A percentile compares a stretch with the other conserved stretches of the same genome.
Conservation (phyloP, 2,329 filamentous ascomycete genomes). For the Zalaria sp. region DNA sequence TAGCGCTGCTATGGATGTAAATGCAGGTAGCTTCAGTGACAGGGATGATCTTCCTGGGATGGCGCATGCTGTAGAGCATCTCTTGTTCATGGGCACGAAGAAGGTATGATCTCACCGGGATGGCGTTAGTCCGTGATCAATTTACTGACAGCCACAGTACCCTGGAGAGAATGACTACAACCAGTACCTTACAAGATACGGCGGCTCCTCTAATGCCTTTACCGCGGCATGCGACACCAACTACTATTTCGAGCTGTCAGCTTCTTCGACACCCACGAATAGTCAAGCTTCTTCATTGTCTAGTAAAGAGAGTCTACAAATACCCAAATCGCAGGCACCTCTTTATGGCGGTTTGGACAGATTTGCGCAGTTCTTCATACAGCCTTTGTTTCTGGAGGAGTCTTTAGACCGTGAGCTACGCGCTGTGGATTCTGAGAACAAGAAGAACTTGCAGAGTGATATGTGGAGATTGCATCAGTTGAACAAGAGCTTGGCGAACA, state of each 20-base stretch:
- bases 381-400: conserved; percentile 70
- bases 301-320: conserved; percentile 21
- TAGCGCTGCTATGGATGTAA: conserved; percentile 86
- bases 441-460: conserved; percentile 91
- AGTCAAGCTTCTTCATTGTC: conserved; percentile 28
- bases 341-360: conserved; percentile 75
- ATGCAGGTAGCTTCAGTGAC: conserved; percentile 92
- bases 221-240: conserved; percentile 90
- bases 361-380: conserved; percentile 88
- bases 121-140: background rate
- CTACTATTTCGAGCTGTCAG: conserved; percentile 92
- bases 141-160: conserved; percentile 40
- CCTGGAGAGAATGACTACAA: conserved; percentile 93
- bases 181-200: conserved; percentile 79
- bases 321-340: conserved; percentile 35
- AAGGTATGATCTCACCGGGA: conserved; percentile 44
- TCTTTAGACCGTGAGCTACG: conserved; percentile 76
- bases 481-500: conserved; percentile 76
- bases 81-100: conserved; percentile 96
- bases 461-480: conserved; percentile 78
- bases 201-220: conserved; percentile 88
- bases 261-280: conserved; percentile 46
- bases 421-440: conserved; percentile 91
- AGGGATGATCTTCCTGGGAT: conserved; percentile 82
- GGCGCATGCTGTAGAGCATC: conserved; percentile 90